Evolutionary conservation across 371 early-diverging fungal species (phyloP).

Genomic region (Zychaea mexicana): DNA sequence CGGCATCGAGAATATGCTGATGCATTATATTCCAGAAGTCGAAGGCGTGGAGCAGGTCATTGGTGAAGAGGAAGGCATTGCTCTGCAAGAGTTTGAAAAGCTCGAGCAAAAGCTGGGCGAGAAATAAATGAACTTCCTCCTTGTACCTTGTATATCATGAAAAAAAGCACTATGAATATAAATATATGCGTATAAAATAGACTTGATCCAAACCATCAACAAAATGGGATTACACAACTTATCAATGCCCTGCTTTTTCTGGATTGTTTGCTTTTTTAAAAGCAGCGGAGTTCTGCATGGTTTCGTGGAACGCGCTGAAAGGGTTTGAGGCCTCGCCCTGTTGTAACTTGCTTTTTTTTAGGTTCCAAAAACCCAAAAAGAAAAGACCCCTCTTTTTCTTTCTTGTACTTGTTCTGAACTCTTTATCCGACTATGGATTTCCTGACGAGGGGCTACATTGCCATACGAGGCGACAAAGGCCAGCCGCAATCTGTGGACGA

Average conservation of each 20-base stretch:
- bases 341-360: no score
- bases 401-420: not conserved
- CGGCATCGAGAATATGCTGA: constrained; percentile 98
- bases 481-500: constrained; percentile 82
- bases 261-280: no score
- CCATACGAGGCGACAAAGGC: constrained; percentile 79
- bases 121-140: constrained; percentile 12
- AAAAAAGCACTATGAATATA: no score
- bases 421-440: constrained; percentile 68
- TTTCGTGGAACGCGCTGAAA: no score
- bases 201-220: no score
- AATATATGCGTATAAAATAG: no score
- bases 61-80: constrained; percentile 48
- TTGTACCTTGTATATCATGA: no score
- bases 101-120: constrained; percentile 44
- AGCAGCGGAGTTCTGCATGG: no score
- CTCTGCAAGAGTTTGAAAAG: constrained; percentile 54
- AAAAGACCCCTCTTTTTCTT: not conserved
- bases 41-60: constrained; percentile 87
- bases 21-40: constrained; percentile 98
- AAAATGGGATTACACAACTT: no score
- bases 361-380: no score
- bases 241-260: no score
- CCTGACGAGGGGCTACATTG: constrained; percentile 74
- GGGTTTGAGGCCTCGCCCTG: no score